Evolutionary conservation across 371 early-diverging fungal genomes (phyloP), one percentile per base, ranked within the genome.

Genomic region (Circinella umbellata): DNA sequence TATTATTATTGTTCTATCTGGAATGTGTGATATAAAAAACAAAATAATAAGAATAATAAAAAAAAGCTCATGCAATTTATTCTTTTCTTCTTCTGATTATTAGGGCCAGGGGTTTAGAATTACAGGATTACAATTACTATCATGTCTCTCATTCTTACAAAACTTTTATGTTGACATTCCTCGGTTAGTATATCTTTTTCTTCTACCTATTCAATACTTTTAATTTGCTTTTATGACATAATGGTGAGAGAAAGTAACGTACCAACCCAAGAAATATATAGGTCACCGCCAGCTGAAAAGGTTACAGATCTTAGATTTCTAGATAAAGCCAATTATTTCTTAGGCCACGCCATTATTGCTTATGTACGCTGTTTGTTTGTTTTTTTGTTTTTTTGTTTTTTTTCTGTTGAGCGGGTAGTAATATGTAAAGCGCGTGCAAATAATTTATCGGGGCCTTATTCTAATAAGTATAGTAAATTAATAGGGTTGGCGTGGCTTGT

Each of bases 71-170:
- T 27, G 27, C 27, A 27, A 27, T 27, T 1, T 27, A 27, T 27
- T 27, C 27, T 27, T 27, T 27, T 27, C 27, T 27, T 27, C 27
- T 27, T 27, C 27, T 27, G 27, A 27, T 27, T 27, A 27, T 27
- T 71, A 82, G 86, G 88, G 90, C 36, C 93, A 94, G 80, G 95
- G 94, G 13, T 88, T 94, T 59, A 90, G 91, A 66, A 79, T 93
- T 59, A 88, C 90, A 6, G 83, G 88, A 39, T 72, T 91, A 1
- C 91, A 94, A 71, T 76, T 95, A 18, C 69, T 94, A 15, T 87
- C 89, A 5, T 93, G 89, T 1, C 77, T 92, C 17, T 79, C 92
- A 7, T 76, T 92, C 13, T 68, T 92, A 62, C 90, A 90, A 66
- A 83, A 80, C 38, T 91, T 82, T 67, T 88, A 90, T 68, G 67